A percentile compares a stretch with the other conserved stretches of the same genome.
Evolutionary conservation across 176 grass and related monocot species (phyloP).

Genomic region (Rhynchospora tenuis): DNA sequence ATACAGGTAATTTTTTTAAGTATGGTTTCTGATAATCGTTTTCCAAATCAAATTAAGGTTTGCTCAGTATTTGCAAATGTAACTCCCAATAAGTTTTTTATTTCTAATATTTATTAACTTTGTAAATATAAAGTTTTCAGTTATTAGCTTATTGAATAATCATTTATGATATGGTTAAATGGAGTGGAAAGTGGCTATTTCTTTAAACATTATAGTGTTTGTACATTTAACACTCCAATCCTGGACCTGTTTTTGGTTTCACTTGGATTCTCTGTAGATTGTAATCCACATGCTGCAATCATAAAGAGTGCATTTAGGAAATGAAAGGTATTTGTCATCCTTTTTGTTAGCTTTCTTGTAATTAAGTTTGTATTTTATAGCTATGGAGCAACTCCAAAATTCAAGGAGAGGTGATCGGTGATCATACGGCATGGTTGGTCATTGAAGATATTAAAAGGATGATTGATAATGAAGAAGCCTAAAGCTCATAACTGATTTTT

Average conservation of each 20-base stretch:
- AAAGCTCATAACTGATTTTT: neutral
- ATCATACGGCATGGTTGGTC: conserved; percentile 70
- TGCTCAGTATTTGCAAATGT: neutral
- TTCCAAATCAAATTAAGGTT: neutral
- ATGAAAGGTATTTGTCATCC: neutral
- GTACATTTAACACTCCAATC: neutral
- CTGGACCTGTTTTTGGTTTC: neutral
- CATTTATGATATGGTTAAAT: too few species aligned
- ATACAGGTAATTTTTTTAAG: conserved; percentile 69
- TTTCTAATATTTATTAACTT: too few species aligned
- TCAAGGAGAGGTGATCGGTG: conserved; percentile 63
- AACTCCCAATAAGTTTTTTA: neutral
- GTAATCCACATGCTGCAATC: neutral
- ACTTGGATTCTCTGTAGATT: neutral
- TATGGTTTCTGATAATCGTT: neutral
- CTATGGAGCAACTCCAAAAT: conserved; percentile 55
- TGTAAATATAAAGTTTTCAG: too few species aligned
- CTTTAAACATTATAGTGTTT: neutral
- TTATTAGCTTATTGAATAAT: too few species aligned
- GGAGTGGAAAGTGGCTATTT: neutral
- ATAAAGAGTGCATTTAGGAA: neutral
- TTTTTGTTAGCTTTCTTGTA: conserved; percentile 29
- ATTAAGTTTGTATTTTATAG: conserved; percentile 38
- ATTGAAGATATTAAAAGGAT: conserved; percentile 71
- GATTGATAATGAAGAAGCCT: conserved; percentile 73